Conservation (phyloP, 345 rosid genomes). For the Murraya paniculata region DNA sequence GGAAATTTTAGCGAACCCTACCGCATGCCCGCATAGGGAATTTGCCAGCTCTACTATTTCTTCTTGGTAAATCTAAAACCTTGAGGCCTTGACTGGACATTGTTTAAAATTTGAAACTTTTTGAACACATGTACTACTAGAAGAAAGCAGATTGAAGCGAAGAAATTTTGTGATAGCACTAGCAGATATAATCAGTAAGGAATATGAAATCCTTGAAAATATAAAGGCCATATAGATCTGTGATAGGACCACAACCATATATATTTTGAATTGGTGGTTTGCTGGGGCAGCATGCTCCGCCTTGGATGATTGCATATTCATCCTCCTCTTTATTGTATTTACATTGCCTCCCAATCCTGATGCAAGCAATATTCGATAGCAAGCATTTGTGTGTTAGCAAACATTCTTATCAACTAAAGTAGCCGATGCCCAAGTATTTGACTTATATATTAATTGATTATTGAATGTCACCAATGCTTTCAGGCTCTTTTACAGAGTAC, state of each 20-base stretch:
- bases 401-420: neutral
- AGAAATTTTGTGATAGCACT: neutral
- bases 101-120: neutral
- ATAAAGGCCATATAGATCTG: neutral
- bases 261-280: neutral
- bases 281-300: neutral
- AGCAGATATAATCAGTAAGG: neutral
- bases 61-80: no score
- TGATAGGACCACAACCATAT: neutral
- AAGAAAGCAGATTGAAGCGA: neutral
- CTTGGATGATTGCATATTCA: neutral
- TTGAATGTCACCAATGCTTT: constrained; percentile 14
- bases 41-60: neutral
- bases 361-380: neutral
- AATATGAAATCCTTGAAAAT: neutral
- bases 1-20: neutral
- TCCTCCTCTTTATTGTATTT: no score
- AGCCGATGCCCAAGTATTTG: neutral
- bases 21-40: neutral
- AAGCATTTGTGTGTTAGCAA: no score
- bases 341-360: neutral
- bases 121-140: neutral
- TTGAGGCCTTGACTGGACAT: neutral
- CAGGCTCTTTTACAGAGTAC: constrained; percentile 85
- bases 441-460: neutral